Base-by-base conservation (phyloP, 148 eudicot genomes). In the Nepenthes mirabilis region DNA sequence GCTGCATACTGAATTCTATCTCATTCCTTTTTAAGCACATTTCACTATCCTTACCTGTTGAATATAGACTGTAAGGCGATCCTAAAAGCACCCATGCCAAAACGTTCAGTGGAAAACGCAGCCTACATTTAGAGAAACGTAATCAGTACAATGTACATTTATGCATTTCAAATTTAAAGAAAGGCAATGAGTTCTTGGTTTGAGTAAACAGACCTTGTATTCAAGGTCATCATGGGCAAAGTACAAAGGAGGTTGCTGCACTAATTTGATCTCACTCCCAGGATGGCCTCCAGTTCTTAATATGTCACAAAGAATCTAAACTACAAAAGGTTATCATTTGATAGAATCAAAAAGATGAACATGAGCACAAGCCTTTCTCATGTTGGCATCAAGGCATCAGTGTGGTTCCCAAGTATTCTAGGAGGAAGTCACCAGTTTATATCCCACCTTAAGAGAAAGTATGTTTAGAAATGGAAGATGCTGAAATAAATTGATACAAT, bases 51-150 rank as follows among this genome's bases (percentile, higher is more conserved):
- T 65, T 74, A 90, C 97, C 84, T 81, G 84, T 85, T 87, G 80
- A 77, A 91, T 66, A 91, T 77, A 59, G 93, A 81, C 64, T 87
- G 93, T 48, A 91, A 52, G 33, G 93, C 88, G 64, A 87, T 85
- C 75, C 97, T 77, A 76, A 87, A 87, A 68, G 95, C 97, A 54
- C 90, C 95, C 97, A 91, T 81, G 68, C 95, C 95, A 65, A 91
- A 79, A 49, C 97, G 87, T 69, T 87, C 90, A 33, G 79, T 64
- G 55, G 95, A 90, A 74, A 91, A 91, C 33, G 77, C 75, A 68
- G 87, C 97, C 97, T 91, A 78, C 60, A 71, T 80, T 73, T 58
- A 63, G 58, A 58, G 60, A 66, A 47, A 68, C 37, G 57, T 63
- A 65, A 69, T 80, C 72, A 90, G 84, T 59, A 67, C 51, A 56